Base-by-base conservation (phyloP, 2,329 filamentous ascomycete genomes). In the Beauveria varroae region DNA sequence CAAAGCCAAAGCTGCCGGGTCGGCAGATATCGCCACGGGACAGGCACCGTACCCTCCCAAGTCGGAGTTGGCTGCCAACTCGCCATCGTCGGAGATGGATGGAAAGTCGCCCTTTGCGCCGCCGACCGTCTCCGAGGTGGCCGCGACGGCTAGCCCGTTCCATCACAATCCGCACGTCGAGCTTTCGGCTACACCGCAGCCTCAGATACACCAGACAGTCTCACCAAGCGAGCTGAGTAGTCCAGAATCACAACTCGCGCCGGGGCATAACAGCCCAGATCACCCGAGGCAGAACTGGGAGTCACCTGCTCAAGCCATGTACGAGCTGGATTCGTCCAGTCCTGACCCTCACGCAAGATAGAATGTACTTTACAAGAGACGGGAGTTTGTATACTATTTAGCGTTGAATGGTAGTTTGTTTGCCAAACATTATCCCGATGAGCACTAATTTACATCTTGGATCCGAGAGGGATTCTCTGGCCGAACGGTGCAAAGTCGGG, bases 401-500 rank as follows among this genome's bases (percentile, higher is more conserved):
- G 30, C 43, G 43, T 40, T 12, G 5, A 26, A 50, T 50, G 8
- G 5, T 30, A n/a, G 14, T 50, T 53, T 28, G 10, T n/a, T 61
- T n/a, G 16, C 3, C 8, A 8, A 49, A 6, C 3, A 12, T 26
- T 8, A 34, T 28, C 7, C 2, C 41, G 9, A 18, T 14, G 28
- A 44, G 18, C 28, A 14, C 10, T 18, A 20, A 14, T 26, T 46
- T 56, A 63, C 30, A 63, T 63, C 51, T 63, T 63, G 8, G 61
- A 59, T 3, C 53, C 47, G 1, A 47, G 12, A 2, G 54, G 60
- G 16, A 57, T 57, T 53, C 54, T 52, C 24, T 52, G 54, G 8
- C 60, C 54, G 9, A 63, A 55, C 2, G 56, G 51, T 9, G 56
- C 56, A 47, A 63, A 51, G 14, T 60, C 61, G 2, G 61, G 61